phyloP scores from a whole-genome alignment of 1,284 basidiomycete genomes.

The Athelia sp. region DNA sequence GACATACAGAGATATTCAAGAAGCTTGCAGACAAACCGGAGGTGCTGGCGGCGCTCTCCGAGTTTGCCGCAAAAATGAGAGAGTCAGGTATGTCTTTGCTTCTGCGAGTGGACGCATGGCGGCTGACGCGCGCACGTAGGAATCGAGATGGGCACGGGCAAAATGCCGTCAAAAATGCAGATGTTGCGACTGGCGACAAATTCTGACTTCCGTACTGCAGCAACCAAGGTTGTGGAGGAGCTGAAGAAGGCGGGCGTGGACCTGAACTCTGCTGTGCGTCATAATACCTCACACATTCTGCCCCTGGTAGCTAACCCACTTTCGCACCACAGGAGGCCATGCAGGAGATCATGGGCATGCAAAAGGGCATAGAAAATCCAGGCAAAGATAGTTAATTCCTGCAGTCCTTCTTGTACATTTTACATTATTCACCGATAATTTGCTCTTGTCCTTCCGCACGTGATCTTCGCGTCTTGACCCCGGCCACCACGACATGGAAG shows the following conservation, averaged over 20 bases:
- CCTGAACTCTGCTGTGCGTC: slow-evolving; percentile 35
- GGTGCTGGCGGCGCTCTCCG: slow-evolving; percentile 39
- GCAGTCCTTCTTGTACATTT: background rate
- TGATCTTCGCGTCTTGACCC: background rate
- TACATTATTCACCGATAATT: background rate
- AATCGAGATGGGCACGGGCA: slow-evolving; percentile 36
- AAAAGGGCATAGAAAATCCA: slow-evolving; percentile 10
- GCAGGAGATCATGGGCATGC: slow-evolving; percentile 26
- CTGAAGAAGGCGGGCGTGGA: slow-evolving; percentile 58
- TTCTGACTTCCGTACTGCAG: slow-evolving; percentile 44
- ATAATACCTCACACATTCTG: background rate
- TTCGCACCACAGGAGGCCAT: slow-evolving; percentile 22
- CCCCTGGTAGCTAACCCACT: background rate
- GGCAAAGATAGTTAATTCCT: background rate
- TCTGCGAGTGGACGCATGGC: background rate
- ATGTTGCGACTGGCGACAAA: slow-evolving; percentile 49
- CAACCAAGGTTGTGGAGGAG: slow-evolving; percentile 42
- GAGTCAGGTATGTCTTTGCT: slow-evolving; percentile 39
- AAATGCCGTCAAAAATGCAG: slow-evolving; percentile 43
- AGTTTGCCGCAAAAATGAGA: slow-evolving; percentile 40
- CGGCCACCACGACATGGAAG: background rate
- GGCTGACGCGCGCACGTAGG: slow-evolving; percentile 25
- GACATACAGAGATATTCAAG: slow-evolving; percentile 39
- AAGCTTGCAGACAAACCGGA: slow-evolving; percentile 46
- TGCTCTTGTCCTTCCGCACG: background rate